A percentile compares a stretch with the other conserved stretches of the same genome.
Evolutionary conservation across 345 rosid species (phyloP).

Genomic region (Eutrema heterophyllum): DNA sequence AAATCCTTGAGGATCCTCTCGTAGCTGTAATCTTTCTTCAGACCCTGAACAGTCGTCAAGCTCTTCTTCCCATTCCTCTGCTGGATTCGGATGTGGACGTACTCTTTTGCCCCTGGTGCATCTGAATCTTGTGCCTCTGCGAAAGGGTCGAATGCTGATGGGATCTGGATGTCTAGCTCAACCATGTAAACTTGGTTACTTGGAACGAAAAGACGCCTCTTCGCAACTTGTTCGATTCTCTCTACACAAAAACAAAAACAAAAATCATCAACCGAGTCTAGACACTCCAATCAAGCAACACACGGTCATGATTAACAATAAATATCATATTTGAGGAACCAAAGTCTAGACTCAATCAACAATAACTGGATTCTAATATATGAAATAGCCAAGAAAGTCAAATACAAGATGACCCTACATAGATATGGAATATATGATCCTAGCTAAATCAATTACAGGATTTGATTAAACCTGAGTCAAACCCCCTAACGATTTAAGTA

Average conservation of each 20-base stretch:
- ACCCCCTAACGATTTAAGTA: not conserved
- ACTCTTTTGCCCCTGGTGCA: constrained; percentile 52
- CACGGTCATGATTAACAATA: not conserved
- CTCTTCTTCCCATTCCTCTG: constrained; percentile 85
- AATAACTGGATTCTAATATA: not conserved
- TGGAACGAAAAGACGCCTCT: not conserved
- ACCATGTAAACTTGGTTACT: constrained; percentile 66
- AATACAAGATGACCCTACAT: not conserved
- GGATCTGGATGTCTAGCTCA: constrained; percentile 55
- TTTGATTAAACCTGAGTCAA: no score
- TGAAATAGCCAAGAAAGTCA: no score
- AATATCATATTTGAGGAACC: not conserved
- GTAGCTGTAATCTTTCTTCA: constrained; percentile 63
- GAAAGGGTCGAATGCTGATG: constrained; percentile 64
- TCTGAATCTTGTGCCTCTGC: constrained; percentile 51
- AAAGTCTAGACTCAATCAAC: not conserved
- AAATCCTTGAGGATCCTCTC: constrained; percentile 74
- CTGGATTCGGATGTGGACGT: constrained; percentile 69
- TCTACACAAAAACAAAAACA: not conserved
- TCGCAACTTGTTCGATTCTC: not conserved
- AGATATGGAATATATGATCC: not conserved
- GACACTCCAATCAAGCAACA: not conserved
- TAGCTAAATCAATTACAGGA: not conserved
- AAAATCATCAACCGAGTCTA: not conserved
- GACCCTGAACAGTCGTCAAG: constrained; percentile 70